Percentiles rank a stretch among this genome's conserved stretches.
Evolutionary conservation across 768 basidiomycete genomes (phyloP).

Genomic region (Serpula lacrymans): DNA sequence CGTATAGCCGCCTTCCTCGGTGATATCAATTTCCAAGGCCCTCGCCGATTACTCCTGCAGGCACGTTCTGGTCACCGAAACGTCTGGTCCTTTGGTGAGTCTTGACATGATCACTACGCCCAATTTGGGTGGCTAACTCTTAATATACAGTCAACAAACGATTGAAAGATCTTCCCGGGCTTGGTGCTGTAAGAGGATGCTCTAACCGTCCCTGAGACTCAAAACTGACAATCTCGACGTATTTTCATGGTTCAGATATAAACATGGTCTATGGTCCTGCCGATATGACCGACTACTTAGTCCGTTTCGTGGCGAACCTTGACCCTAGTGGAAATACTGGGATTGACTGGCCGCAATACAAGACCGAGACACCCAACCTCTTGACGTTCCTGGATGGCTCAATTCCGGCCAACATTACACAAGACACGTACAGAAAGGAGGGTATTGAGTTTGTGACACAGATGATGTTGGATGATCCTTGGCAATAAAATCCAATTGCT

Average conservation of each 20-base stretch:
- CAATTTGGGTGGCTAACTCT: too few species aligned
- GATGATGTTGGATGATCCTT: constrained; percentile 6
- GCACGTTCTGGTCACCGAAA: too few species aligned
- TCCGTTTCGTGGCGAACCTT: constrained; percentile 21
- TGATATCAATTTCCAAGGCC: too few species aligned
- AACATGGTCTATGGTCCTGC: constrained; percentile 1
- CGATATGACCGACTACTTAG: constrained; percentile 14
- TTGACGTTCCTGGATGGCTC: constrained; percentile 19
- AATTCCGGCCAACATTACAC: constrained; percentile 10
- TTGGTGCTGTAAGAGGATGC: constrained; percentile 3
- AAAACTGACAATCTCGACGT: neutral
- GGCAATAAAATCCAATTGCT: too few species aligned
- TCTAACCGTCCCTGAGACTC: neutral
- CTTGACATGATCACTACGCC: neutral
- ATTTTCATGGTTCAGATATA: constrained; percentile 7
- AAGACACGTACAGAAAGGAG: constrained; percentile 19
- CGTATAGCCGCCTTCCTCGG: too few species aligned
- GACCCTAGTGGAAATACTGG: constrained; percentile 17
- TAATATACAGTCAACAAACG: constrained; percentile 3
- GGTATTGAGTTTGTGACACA: constrained; percentile 8
- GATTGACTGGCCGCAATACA: constrained; percentile 21
- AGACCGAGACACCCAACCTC: constrained; percentile 7
- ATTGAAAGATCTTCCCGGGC: neutral
- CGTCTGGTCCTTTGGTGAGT: constrained; percentile 8
- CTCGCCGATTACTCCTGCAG: too few species aligned